phyloP scores from a whole-genome alignment of 352 stramenopile species.

The Phytophthora pseudosyringae region DNA sequence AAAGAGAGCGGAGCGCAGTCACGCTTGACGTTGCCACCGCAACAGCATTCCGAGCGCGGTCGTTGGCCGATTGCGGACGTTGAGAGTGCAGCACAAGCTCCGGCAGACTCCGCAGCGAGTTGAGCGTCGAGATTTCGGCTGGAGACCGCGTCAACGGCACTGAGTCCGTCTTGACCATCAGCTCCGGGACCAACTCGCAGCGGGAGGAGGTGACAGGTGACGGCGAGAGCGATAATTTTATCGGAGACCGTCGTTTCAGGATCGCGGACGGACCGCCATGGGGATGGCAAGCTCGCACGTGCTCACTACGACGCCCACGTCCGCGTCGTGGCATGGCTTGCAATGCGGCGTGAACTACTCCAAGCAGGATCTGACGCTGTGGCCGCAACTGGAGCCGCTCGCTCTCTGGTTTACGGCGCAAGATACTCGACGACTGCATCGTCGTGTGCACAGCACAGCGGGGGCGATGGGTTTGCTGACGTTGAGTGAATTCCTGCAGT shows the following conservation, averaged over 20 bases:
- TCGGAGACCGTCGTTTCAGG: slow-evolving; percentile 40
- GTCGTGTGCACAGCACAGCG: slow-evolving; percentile 35
- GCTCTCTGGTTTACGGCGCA: slow-evolving; percentile 69
- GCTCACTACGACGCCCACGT: slow-evolving; percentile 1
- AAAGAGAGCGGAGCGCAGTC: slow-evolving; percentile 31
- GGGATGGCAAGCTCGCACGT: slow-evolving; percentile 32
- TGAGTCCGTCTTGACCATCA: slow-evolving; percentile 24
- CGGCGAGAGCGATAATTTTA: slow-evolving; percentile 26
- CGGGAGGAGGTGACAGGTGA: slow-evolving; percentile 12
- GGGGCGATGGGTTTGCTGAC: slow-evolving; percentile 42
- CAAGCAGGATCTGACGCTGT: slow-evolving; percentile 56
- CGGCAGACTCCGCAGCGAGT: slow-evolving; percentile 27
- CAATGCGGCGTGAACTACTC: slow-evolving; percentile 61
- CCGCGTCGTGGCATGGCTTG: slow-evolving; percentile 30
- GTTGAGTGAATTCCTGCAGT: slow-evolving; percentile 55
- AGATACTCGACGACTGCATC: slow-evolving; percentile 47
- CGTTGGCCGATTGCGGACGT: slow-evolving; percentile 29
- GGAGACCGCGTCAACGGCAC: slow-evolving; percentile 35
- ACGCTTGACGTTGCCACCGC: slow-evolving; percentile 27
- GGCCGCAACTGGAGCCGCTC: slow-evolving; percentile 65
- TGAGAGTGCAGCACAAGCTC: slow-evolving; percentile 26
- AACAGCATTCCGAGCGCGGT: slow-evolving; percentile 5
- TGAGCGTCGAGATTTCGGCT: slow-evolving; percentile 35
- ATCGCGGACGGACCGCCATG: slow-evolving; percentile 19
- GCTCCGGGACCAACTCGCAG: not conserved